These are phyloP conservation scores for Trifolium subterraneum DNA, from an alignment of 306 rosid genomes.

Conservation along the genomic window DNA sequence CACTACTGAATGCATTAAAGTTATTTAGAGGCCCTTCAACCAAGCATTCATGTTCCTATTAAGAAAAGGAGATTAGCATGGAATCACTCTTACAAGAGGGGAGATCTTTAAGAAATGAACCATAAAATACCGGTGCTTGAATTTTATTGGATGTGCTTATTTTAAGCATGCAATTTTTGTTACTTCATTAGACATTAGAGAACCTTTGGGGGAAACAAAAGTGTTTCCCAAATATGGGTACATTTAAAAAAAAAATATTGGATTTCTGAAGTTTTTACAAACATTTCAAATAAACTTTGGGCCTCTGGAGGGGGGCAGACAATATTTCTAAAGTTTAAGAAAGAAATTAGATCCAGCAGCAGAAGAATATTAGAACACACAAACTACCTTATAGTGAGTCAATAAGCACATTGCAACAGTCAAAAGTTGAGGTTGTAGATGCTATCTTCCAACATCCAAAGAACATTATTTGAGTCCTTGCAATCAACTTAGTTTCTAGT, in stretches of 20 bases:
- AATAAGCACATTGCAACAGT: too few species aligned
- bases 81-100: conserved; percentile 13
- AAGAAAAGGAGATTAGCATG: not conserved
- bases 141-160: not conserved
- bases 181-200: too few species aligned
- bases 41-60: conserved; percentile 99
- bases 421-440: too few species aligned
- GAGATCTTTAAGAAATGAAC: not conserved
- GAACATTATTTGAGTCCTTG: too few species aligned
- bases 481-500: too few species aligned
- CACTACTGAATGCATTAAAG: conserved; percentile 18
- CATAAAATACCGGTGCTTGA: not conserved
- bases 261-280: conserved; percentile 21
- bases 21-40: conserved; percentile 98
- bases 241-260: not conserved
- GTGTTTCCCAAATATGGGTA: too few species aligned
- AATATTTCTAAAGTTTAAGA: not conserved
- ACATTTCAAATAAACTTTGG: conserved; percentile 13
- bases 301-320: conserved; percentile 3
- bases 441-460: too few species aligned
- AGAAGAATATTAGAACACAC: conserved; percentile 9
- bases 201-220: too few species aligned
- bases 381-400: conserved; percentile 94
- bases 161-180: too few species aligned
- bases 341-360: conserved; percentile 18